phyloP scores from a whole-genome alignment of 108 stramenopile species.

The Nitzschia sp. region DNA sequence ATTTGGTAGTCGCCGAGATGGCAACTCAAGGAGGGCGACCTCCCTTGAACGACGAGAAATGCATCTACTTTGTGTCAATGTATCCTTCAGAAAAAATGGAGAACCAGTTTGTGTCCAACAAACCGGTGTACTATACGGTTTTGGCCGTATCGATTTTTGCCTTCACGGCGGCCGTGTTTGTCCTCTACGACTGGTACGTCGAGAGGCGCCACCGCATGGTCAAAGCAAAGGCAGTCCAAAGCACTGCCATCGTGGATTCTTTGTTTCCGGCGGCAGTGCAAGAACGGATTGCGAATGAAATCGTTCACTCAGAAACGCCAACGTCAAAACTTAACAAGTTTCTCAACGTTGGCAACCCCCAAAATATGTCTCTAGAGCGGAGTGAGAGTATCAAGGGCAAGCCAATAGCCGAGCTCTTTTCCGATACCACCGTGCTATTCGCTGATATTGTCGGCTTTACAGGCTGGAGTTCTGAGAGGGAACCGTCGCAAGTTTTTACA shows the following conservation, averaged over 20 bases:
- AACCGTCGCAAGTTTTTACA: neutral
- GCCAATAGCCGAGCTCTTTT: neutral
- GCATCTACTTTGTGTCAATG: neutral
- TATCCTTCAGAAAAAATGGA: slow-evolving; percentile 24
- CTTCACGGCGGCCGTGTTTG: slow-evolving; percentile 21
- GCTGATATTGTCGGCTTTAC: neutral
- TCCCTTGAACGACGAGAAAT: slow-evolving; percentile 10
- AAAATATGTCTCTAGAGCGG: neutral
- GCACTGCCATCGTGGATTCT: neutral
- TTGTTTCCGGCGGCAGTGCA: neutral
- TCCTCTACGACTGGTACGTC: slow-evolving; percentile 31
- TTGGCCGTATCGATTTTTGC: slow-evolving; percentile 27
- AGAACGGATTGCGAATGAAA: neutral
- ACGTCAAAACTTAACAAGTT: too few species aligned
- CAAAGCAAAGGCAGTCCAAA: neutral
- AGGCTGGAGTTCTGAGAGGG: neutral
- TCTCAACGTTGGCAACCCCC: neutral
- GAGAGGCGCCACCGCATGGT: slow-evolving; percentile 32
- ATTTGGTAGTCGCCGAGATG: neutral
- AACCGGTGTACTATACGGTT: slow-evolving; percentile 7
- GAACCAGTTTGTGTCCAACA: slow-evolving; percentile 11
- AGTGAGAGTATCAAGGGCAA: neutral
- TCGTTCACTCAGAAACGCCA: neutral
- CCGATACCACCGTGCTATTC: neutral
- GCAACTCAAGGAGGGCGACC: slow-evolving; percentile 10